Conservation (phyloP, 2,329 filamentous ascomycete genomes). For the Arachnopeziza araneosa region DNA sequence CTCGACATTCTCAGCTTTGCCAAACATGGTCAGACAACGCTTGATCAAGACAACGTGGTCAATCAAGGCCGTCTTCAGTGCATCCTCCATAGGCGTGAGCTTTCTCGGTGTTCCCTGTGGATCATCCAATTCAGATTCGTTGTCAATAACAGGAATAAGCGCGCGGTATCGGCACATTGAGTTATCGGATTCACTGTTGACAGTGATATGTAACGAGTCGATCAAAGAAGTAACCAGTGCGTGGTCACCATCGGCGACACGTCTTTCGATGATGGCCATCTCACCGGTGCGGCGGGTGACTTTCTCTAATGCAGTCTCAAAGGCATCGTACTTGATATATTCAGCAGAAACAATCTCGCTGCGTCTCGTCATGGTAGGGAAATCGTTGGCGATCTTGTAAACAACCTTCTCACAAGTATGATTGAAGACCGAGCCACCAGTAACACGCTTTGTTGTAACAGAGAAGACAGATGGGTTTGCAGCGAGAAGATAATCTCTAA, state of each 20-base stretch:
- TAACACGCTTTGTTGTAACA: constrained; percentile 65
- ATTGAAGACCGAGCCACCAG: constrained; percentile 61
- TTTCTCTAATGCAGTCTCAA: constrained; percentile 86
- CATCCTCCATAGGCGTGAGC: constrained; percentile 60
- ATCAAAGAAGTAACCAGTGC: constrained; percentile 62
- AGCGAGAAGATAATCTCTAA: constrained; percentile 81
- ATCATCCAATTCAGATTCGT: constrained; percentile 30
- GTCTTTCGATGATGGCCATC: constrained; percentile 69
- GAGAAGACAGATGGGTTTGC: constrained; percentile 75
- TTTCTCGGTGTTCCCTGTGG: constrained; percentile 42
- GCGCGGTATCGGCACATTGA: constrained; percentile 74
- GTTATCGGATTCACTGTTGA: constrained; percentile 67
- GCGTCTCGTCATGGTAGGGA: constrained; percentile 84
- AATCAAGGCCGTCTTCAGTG: constrained; percentile 77
- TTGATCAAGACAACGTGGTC: constrained; percentile 88
- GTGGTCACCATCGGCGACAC: constrained; percentile 66
- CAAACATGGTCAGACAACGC: constrained; percentile 68
- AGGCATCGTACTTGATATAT: constrained; percentile 57
- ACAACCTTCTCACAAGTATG: constrained; percentile 80
- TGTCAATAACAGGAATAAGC: constrained; percentile 52
- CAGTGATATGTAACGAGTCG: constrained; percentile 70
- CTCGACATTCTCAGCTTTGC: constrained; percentile 40
- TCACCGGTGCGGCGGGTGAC: constrained; percentile 89
- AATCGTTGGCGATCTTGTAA: constrained; percentile 77
- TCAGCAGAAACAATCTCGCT: constrained; percentile 74